Conservation (phyloP, 176 grass and related monocot genomes). For the Avena sativa region DNA sequence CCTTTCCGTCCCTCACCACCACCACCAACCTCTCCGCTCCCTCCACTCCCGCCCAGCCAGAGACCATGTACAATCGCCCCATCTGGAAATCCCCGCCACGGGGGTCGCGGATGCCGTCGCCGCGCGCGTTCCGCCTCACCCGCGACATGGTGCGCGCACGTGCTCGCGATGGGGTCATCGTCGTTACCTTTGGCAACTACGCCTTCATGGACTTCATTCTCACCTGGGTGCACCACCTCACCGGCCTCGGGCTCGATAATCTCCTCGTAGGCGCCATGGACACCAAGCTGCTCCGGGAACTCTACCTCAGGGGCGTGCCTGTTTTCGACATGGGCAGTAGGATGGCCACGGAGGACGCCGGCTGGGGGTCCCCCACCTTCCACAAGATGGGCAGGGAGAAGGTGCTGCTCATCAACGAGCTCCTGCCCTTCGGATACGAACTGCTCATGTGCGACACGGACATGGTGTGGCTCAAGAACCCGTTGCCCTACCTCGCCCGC, state of each 20-base stretch:
- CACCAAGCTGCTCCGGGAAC: slow-evolving; percentile 76
- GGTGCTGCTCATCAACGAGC: slow-evolving; percentile 88
- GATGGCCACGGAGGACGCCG: slow-evolving; percentile 89
- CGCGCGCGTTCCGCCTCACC: slow-evolving; percentile 67
- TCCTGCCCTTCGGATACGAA: slow-evolving; percentile 87
- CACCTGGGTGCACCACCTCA: slow-evolving; percentile 87
- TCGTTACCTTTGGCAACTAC: slow-evolving; percentile 89
- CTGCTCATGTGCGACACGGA: slow-evolving; percentile 99
- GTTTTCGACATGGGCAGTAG: slow-evolving; percentile 94
- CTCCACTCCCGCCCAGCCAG: neutral
- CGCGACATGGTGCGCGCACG: slow-evolving; percentile 67
- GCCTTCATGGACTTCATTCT: slow-evolving; percentile 94
- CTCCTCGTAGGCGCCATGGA: slow-evolving; percentile 98
- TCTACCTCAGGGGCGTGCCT: slow-evolving; percentile 81
- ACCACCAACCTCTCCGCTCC: slow-evolving; percentile 15
- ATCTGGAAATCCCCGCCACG: slow-evolving; percentile 70
- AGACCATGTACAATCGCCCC: slow-evolving; percentile 56
- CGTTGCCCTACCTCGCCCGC: slow-evolving; percentile 79
- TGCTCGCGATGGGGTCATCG: slow-evolving; percentile 68
- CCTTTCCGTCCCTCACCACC: slow-evolving; percentile 33
- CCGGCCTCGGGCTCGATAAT: slow-evolving; percentile 70
- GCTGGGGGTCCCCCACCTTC: slow-evolving; percentile 94
- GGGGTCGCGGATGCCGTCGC: slow-evolving; percentile 57
- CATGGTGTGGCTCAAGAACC: slow-evolving; percentile 99
- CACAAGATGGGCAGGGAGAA: slow-evolving; percentile 99